A percentile compares a stretch with the other conserved stretches of the same genome.
Conservation (phyloP, 345 rosid species). For the Eutrema heterophyllum region DNA sequence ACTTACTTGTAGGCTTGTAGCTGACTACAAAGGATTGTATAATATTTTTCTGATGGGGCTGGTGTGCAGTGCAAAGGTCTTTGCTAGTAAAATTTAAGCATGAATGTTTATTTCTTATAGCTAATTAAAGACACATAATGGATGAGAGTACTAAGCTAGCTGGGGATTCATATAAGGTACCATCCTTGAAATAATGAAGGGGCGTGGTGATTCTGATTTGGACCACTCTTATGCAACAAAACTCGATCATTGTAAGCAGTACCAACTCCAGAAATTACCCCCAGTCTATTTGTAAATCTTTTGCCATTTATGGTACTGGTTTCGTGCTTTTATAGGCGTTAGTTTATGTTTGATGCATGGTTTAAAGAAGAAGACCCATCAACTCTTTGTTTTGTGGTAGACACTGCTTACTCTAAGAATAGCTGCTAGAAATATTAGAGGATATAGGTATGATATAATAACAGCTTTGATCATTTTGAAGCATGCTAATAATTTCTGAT, state of each 20-base stretch:
- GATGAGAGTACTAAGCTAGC: background rate
- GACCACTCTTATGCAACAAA: slow-evolving; percentile 31
- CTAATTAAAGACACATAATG: background rate
- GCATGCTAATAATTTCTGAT: slow-evolving; percentile 31
- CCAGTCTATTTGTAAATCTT: background rate
- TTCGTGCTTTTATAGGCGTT: background rate
- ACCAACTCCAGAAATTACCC: background rate
- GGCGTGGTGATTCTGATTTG: slow-evolving; percentile 21
- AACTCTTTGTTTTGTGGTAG: slow-evolving; percentile 16
- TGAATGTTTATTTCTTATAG: background rate
- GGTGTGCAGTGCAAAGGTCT: background rate
- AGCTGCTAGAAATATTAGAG: slow-evolving; percentile 7
- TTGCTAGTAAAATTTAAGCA: background rate
- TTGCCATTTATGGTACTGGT: slow-evolving; percentile 11
- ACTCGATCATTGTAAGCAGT: slow-evolving; percentile 15
- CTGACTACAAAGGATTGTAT: background rate
- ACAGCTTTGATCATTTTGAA: slow-evolving; percentile 26
- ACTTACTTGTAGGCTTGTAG: background rate
- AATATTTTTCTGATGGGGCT: no score
- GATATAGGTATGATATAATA: slow-evolving; percentile 21
- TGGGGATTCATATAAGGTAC: slow-evolving; percentile 6
- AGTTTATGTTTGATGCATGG: background rate
- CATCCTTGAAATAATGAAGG: slow-evolving; percentile 12
- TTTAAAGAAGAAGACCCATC: background rate
- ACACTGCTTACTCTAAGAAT: slow-evolving; percentile 12